These are phyloP conservation scores for Cicer judaicum DNA, from an alignment of 306 rosid genomes.

Conservation along the genomic window DNA sequence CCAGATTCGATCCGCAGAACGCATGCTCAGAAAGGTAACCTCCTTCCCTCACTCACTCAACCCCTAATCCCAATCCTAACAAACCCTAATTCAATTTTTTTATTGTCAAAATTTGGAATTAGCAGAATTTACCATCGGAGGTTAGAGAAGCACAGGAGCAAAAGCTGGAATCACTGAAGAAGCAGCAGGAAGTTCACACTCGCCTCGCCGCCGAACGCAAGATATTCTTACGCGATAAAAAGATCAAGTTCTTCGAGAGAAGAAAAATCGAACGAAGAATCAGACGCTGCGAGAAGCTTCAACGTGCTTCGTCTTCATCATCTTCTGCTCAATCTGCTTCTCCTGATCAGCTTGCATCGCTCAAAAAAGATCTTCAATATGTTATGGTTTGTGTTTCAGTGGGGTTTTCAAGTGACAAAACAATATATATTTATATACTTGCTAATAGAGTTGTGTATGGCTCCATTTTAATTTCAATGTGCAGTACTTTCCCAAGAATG, in stretches of 20 bases:
- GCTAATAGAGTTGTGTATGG: neutral
- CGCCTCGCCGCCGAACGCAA: conserved; percentile 87
- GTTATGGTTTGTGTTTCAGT: conserved; percentile 66
- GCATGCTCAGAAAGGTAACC: conserved; percentile 85
- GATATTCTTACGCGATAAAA: conserved; percentile 77
- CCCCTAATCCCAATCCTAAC: conserved; percentile 24
- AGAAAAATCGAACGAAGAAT: conserved; percentile 90
- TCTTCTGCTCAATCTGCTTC: conserved; percentile 66
- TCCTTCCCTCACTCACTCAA: neutral
- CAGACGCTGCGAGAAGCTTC: conserved; percentile 85
- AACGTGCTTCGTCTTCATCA: conserved; percentile 64
- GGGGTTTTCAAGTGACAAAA: neutral
- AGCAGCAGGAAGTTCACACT: conserved; percentile 90
- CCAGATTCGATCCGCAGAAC: conserved; percentile 92
- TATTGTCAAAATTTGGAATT: neutral
- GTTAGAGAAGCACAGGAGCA: conserved; percentile 76
- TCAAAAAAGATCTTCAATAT: conserved; percentile 92
- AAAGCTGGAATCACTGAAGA: conserved; percentile 79
- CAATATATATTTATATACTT: neutral
- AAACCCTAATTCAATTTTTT: neutral
- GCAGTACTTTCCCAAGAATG: conserved; percentile 98
- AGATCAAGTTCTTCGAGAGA: conserved; percentile 96
- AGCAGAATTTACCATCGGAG: conserved; percentile 73
- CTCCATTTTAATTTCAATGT: conserved; percentile 31
- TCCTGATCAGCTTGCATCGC: conserved; percentile 73